Base-by-base conservation (phyloP, 768 basidiomycete species). In the Rhodotorula graminis region DNA sequence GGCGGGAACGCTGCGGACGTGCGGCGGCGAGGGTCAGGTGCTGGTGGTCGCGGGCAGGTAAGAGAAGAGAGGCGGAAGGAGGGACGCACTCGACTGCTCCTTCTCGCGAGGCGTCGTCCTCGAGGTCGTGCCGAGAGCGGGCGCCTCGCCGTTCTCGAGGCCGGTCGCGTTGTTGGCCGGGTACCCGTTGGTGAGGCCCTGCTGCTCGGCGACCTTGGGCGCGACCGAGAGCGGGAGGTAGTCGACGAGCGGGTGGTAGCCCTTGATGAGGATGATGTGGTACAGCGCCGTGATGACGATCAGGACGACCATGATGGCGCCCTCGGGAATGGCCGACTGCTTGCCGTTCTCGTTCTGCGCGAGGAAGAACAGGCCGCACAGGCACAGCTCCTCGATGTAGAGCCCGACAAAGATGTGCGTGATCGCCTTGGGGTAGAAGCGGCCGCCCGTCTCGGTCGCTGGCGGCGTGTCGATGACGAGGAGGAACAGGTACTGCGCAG, bases 341-440 rank as follows among this genome's bases (percentile, higher is more conserved):
- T 88, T 83, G 0, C 81, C 71, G 42, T 87, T 82, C 33, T 82
- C 77, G 74, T 92, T 82, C 65, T 82, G 83, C 1, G 89, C 87
- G 15, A 99, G 85, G 88, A 99, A 97, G 86, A 98, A 96, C 72
- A 97, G 82, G 8, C 90, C 91, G 46, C 86, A 85, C 49, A 96
- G 83, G 80, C 90, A 93, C 61, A 97, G 78, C 80, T 96, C 89
- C 80, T 94, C 87, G 58, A 99, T 85, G 80, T 99, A 99, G 80
- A 98, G 77, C 7, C 95, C 96, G 31, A 93, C 92, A 75, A 98
- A 97, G 44, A 95, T 79, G 78, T 98, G 96, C 61, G 91, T 88
- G 40, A 98, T 87, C 10, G 96, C 95, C 81, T 89, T 91, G 33
- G 94, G 94, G 85, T 93, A 98, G 84, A 96, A 98, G 61, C 91